phyloP scores from a whole-genome alignment of 2,329 filamentous ascomycete genomes.

The Penicillium sp. region DNA sequence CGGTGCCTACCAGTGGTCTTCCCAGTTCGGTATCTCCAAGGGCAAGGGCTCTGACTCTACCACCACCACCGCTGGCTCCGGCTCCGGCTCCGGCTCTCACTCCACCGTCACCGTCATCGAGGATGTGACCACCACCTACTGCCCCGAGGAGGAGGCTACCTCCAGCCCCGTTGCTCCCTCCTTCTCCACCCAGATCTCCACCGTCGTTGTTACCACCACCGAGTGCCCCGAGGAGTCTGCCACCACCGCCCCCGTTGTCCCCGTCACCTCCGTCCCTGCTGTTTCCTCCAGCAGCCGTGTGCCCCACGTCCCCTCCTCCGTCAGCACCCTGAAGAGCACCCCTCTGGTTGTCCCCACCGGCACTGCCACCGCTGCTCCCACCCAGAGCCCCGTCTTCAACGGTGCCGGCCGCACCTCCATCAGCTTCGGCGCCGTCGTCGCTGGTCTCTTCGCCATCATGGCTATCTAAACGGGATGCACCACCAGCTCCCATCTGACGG shows the following conservation, averaged over 20 bases:
- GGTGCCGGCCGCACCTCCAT: conserved; percentile 39
- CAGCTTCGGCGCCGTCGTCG: conserved; percentile 40
- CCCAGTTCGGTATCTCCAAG: conserved; percentile 63
- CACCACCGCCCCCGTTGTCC: background rate
- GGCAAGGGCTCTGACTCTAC: conserved; percentile 11
- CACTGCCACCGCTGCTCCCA: conserved; percentile 12
- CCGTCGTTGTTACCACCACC: conserved; percentile 15
- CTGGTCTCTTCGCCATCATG: conserved; percentile 39
- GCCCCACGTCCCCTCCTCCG: conserved; percentile 1
- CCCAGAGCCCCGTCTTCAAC: conserved; percentile 31
- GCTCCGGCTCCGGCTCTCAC: conserved; percentile 14
- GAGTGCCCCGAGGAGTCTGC: background rate
- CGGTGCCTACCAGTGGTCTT: conserved; percentile 65
- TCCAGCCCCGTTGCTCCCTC: conserved; percentile 5
- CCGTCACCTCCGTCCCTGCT: conserved; percentile 7
- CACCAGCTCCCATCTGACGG: no score
- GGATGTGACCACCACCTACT: conserved; percentile 21
- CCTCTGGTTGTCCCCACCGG: background rate
- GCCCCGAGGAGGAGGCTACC: conserved; percentile 20
- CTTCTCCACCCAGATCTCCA: conserved; percentile 5
- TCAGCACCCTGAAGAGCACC: conserved; percentile 6
- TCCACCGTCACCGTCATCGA: conserved; percentile 13
- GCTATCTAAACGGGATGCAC: conserved; percentile 34
- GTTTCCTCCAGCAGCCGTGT: background rate
- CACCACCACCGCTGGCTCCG: background rate